A percentile compares a stretch with the other conserved stretches of the same genome.
Conservation (phyloP, 2,329 filamentous ascomycete species). For the Sclerotinia glacialis region DNA sequence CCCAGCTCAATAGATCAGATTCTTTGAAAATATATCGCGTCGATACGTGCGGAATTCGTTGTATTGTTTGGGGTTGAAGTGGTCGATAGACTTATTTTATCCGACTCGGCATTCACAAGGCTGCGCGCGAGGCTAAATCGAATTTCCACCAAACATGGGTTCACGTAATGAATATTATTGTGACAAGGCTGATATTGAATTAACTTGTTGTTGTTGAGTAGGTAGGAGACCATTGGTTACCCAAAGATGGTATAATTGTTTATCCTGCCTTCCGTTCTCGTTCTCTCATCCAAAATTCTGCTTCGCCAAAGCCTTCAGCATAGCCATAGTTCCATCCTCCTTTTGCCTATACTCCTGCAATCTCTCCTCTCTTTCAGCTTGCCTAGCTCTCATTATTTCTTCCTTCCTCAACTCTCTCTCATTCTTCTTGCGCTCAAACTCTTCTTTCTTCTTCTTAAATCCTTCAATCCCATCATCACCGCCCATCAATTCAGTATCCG, state of each 20-base stretch:
- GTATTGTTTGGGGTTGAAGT: background rate
- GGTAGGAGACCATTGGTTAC: background rate
- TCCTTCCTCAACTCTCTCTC: constrained; percentile 81
- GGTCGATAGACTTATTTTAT: constrained; percentile 8
- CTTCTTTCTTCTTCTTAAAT: constrained; percentile 64
- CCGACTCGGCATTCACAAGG: constrained; percentile 7
- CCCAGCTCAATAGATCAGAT: background rate
- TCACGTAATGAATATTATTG: background rate
- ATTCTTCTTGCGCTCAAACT: constrained; percentile 70
- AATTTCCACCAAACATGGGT: background rate
- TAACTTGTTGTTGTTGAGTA: background rate
- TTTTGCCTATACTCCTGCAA: constrained; percentile 67
- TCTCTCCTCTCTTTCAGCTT: constrained; percentile 77
- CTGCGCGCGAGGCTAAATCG: constrained; percentile 13
- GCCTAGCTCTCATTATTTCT: constrained; percentile 70
- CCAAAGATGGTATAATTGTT: background rate
- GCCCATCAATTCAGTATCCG: constrained; percentile 76
- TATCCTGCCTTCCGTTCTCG: background rate
- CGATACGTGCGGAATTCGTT: background rate
- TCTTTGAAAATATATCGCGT: background rate
- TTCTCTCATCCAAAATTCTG: constrained; percentile 63
- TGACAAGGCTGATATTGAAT: background rate
- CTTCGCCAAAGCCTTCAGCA: constrained; percentile 74
- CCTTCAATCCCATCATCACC: constrained; percentile 62
- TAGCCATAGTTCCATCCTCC: constrained; percentile 81